Evolutionary conservation across 2,329 filamentous ascomycete species (phyloP).

Genomic region (Aspergillus tanneri): DNA sequence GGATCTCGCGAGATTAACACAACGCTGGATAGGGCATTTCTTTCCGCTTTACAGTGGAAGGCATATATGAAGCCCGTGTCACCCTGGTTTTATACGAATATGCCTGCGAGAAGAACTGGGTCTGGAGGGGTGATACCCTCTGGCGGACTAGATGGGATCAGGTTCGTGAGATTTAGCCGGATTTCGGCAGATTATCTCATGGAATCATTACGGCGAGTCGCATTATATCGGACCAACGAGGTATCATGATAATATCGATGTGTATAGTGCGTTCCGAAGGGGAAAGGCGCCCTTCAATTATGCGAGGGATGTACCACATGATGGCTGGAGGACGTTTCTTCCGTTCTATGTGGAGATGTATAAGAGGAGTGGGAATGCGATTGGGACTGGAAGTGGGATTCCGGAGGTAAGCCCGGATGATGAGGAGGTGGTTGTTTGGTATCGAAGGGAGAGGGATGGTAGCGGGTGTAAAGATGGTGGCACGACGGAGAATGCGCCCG

Average conservation of each 20-base stretch:
- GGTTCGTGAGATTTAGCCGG: slow-evolving; percentile 50
- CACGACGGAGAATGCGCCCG: slow-evolving; percentile 29
- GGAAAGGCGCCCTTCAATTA: slow-evolving; percentile 42
- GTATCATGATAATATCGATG: slow-evolving; percentile 28
- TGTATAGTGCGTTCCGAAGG: slow-evolving; percentile 36
- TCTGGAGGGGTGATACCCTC: slow-evolving; percentile 59
- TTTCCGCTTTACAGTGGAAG: slow-evolving; percentile 34
- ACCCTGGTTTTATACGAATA: slow-evolving; percentile 58
- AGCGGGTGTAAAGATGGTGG: slow-evolving; percentile 19
- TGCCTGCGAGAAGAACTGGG: slow-evolving; percentile 61
- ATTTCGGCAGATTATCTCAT: slow-evolving; percentile 56
- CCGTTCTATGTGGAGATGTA: slow-evolving; percentile 38
- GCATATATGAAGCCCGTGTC: slow-evolving; percentile 55
- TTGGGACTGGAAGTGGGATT: slow-evolving; percentile 7
- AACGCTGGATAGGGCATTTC: slow-evolving; percentile 41
- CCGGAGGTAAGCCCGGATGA: slow-evolving; percentile 20
- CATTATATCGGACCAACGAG: slow-evolving; percentile 56
- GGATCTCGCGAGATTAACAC: slow-evolving; percentile 38
- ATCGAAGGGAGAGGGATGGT: slow-evolving; percentile 15
- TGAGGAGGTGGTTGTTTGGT: slow-evolving; percentile 29
- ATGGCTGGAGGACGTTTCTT: slow-evolving; percentile 31
- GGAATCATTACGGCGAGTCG: slow-evolving; percentile 62
- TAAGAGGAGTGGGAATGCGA: slow-evolving; percentile 24
- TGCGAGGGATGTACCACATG: slow-evolving; percentile 26
- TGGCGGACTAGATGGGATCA: slow-evolving; percentile 62